These are phyloP conservation scores for Candida vartiovaarae DNA, from an alignment of 805 yeast species.

Conservation along the genomic window DNA sequence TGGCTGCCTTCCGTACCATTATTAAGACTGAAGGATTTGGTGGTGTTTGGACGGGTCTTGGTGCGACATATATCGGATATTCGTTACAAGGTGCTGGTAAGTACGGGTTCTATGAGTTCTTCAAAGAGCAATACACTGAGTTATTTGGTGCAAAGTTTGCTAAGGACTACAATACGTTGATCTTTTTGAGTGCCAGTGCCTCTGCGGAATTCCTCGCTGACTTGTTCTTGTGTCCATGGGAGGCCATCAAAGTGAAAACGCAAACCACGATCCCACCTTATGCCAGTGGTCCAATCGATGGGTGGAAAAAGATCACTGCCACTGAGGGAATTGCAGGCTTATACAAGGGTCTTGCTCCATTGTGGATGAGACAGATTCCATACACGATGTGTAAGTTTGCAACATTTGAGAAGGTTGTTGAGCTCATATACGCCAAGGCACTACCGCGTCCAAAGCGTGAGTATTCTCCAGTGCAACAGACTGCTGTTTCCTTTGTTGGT, in stretches of 20 bases:
- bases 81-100: constrained; percentile 96
- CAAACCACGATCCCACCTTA: constrained; percentile 91
- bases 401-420: constrained; percentile 87
- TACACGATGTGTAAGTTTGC: constrained; percentile 98
- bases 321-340: constrained; percentile 67
- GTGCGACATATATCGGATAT: constrained; percentile 90
- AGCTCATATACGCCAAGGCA: constrained; percentile 54
- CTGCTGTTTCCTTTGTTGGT: constrained; percentile 91
- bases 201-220: constrained; percentile 94
- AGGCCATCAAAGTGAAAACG: constrained; percentile 89
- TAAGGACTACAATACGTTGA: constrained; percentile 57
- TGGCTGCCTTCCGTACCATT: constrained; percentile 78
- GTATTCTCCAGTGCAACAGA: constrained; percentile 70
- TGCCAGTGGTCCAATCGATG: constrained; percentile 56
- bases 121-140: constrained; percentile 73
- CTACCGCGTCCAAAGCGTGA: constrained; percentile 69
- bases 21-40: constrained; percentile 65
- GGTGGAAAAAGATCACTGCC: constrained; percentile 57
- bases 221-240: constrained; percentile 84
- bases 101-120: constrained; percentile 90
- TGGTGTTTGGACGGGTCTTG: constrained; percentile 79
- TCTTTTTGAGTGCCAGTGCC: constrained; percentile 82
- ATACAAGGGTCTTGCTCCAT: constrained; percentile 84
- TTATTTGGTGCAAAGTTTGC: constrained; percentile 58
- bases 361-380: constrained; percentile 97